These are phyloP conservation scores for Ceratocystis huliohia DNA, from an alignment of 2,329 filamentous ascomycete species.

Conservation along the genomic window DNA sequence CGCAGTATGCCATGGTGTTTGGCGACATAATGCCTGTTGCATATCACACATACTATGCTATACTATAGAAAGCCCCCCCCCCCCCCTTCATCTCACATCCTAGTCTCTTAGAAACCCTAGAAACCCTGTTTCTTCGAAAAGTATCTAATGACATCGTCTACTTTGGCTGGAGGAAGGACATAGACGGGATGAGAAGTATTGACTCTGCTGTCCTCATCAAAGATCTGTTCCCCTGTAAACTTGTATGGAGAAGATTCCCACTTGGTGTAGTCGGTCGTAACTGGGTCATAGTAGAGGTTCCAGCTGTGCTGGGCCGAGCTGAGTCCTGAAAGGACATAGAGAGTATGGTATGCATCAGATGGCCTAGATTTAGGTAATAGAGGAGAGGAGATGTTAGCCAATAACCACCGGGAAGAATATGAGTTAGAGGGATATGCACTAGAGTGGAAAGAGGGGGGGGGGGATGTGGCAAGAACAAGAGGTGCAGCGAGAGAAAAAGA, in stretches of 20 bases:
- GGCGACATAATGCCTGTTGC: not conserved
- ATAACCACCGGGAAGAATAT: conserved; percentile 11
- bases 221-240: conserved; percentile 35
- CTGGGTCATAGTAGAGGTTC: conserved; percentile 31
- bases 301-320: conserved; percentile 66
- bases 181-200: conserved; percentile 69
- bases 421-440: not conserved
- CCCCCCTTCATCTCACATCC: not conserved
- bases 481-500: conserved; percentile 12
- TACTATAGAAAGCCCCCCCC: too few relatives aligned
- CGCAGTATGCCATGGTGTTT: not conserved
- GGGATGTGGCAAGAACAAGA: not conserved
- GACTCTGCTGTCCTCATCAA: conserved; percentile 59
- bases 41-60: not conserved
- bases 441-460: not conserved
- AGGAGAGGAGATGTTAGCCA: not conserved
- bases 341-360: conserved; percentile 84
- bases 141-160: conserved; percentile 51
- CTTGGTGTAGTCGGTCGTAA: conserved; percentile 14
- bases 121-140: conserved; percentile 49
- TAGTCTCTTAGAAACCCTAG: conserved; percentile 33
- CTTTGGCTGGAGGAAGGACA: conserved; percentile 61
- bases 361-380: conserved; percentile 35
- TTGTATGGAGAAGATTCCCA: conserved; percentile 14
- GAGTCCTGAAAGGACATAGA: conserved; percentile 78